Evolutionary conservation across 1,284 basidiomycete species (phyloP).

Genomic region (Ustilago hordei): DNA sequence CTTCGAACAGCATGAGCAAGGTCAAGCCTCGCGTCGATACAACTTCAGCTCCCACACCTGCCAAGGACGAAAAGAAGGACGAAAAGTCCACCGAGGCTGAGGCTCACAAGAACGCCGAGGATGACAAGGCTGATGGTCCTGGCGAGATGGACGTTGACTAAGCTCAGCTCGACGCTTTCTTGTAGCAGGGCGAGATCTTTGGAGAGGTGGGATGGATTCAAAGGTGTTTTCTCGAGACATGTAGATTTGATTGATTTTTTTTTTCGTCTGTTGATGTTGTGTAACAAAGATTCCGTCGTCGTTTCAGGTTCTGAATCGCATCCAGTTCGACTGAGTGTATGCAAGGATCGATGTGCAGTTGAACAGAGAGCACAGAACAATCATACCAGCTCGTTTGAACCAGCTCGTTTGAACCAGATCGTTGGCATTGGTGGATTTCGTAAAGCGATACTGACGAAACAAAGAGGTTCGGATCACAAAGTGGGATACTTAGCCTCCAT

Average conservation of each 20-base stretch:
- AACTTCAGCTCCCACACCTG: slow-evolving; percentile 48
- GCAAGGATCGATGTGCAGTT: no score
- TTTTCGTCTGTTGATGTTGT: not conserved
- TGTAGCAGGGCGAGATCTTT: not conserved
- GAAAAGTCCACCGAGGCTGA: slow-evolving; percentile 45
- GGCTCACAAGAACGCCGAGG: slow-evolving; percentile 13
- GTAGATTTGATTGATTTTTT: not conserved
- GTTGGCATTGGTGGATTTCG: no score
- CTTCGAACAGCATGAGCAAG: slow-evolving; percentile 56
- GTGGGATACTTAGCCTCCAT: slow-evolving; percentile 25
- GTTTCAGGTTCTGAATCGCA: not conserved
- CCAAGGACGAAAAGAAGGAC: slow-evolving; percentile 48
- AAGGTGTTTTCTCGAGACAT: not conserved
- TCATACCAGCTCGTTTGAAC: no score
- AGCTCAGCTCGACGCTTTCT: not conserved
- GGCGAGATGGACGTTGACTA: slow-evolving; percentile 68
- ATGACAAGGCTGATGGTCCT: slow-evolving; percentile 44
- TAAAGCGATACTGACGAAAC: no score
- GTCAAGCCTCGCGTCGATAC: slow-evolving; percentile 58
- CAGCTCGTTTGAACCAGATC: no score
- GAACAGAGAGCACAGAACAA: no score
- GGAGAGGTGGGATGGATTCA: not conserved
- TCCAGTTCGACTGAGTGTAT: no score
- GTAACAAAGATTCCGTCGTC: not conserved
- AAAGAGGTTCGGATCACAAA: slow-evolving; percentile 12